Evolutionary conservation across 2,329 filamentous ascomycete genomes (phyloP).

Genomic region (Colletotrichum sp.): DNA sequence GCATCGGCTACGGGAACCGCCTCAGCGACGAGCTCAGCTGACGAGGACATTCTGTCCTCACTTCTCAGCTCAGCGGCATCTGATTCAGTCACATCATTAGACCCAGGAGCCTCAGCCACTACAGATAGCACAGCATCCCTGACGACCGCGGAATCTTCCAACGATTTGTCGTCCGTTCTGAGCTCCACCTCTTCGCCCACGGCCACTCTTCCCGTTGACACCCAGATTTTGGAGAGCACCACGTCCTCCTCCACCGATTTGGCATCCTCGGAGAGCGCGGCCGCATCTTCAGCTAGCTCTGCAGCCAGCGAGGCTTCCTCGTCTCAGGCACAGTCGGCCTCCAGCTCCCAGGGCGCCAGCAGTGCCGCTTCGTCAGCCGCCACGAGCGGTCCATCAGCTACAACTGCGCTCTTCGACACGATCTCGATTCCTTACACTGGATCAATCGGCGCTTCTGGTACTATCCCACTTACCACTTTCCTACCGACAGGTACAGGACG

Average conservation of each 20-base stretch:
- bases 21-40: background rate
- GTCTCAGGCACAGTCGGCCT: background rate
- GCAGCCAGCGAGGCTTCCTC: background rate
- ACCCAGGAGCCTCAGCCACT: background rate
- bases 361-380: background rate
- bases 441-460: background rate
- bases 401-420: background rate
- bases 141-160: background rate
- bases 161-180: background rate
- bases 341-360: background rate
- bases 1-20: background rate
- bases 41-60: background rate
- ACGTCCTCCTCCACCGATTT: background rate
- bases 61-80: background rate
- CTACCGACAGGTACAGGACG: background rate
- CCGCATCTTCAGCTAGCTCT: background rate
- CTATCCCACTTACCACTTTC: constrained; percentile 1
- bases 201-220: background rate
- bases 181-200: background rate
- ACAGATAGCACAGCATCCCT: background rate
- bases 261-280: background rate
- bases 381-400: background rate
- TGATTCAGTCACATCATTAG: background rate
- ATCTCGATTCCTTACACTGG: background rate
- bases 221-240: background rate